phyloP scores from a whole-genome alignment of 495 filamentous ascomycete species.

The Arthonia radiata region DNA sequence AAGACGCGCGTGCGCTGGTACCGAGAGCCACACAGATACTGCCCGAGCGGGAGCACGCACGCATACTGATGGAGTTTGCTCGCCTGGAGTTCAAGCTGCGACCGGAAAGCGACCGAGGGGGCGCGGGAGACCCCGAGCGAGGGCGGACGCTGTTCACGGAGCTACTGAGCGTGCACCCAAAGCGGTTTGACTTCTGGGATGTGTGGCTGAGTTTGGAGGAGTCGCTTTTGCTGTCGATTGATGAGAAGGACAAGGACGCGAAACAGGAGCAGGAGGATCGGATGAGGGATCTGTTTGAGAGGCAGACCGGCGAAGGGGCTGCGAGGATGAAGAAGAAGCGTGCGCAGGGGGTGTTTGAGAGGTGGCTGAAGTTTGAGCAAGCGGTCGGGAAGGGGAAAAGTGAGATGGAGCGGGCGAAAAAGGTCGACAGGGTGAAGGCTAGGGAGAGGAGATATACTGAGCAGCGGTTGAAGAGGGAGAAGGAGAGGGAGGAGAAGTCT shows the following conservation, averaged over 20 bases:
- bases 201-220: conserved; percentile 72
- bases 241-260: no score
- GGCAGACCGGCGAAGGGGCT: conserved; percentile 36
- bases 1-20: conserved; percentile 56
- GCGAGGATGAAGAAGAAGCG: conserved; percentile 36
- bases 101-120: no score
- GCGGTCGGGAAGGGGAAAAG: no score
- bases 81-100: conserved; percentile 76
- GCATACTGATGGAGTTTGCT: conserved; percentile 65
- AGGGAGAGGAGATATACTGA: conserved; percentile 46
- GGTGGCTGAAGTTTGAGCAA: conserved; percentile 68
- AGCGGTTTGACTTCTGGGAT: conserved; percentile 80
- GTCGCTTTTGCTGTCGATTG: no score
- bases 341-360: conserved; percentile 59
- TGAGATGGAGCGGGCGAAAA: conserved; percentile 38
- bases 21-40: conserved; percentile 70
- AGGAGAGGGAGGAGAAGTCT: conserved; percentile 11
- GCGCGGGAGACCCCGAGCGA: conserved; percentile 65
- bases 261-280: conserved; percentile 34
- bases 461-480: conserved; percentile 19
- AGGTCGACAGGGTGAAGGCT: conserved; percentile 43
- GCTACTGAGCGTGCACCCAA: conserved; percentile 59
- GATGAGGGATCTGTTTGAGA: conserved; percentile 53
- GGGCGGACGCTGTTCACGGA: conserved; percentile 88
- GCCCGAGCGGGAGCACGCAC: conserved; percentile 40